These are phyloP conservation scores for Carpediemonas membranifera DNA, from an alignment of 78 protist genomes.

Conservation along the genomic window DNA sequence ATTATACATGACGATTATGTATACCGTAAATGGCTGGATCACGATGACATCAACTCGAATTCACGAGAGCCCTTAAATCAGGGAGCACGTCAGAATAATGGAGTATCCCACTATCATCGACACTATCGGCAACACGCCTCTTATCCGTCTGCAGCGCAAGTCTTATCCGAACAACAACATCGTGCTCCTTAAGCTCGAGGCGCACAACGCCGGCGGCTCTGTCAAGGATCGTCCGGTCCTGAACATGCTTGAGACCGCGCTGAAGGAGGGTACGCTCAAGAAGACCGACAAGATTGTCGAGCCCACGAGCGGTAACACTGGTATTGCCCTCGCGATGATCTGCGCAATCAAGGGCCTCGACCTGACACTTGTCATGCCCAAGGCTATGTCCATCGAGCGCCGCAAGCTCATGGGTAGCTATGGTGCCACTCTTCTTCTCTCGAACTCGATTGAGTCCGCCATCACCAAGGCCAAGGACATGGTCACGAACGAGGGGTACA, in stretches of 20 bases:
- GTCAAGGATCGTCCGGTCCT: constrained; percentile 68
- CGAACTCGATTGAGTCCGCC: constrained; percentile 35
- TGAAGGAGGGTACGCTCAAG: constrained; percentile 50
- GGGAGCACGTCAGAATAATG: too few relatives aligned
- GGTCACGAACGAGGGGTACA: too few relatives aligned
- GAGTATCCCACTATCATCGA: constrained; percentile 20
- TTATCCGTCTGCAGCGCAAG: constrained; percentile 59
- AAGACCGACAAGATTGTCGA: constrained; percentile 20
- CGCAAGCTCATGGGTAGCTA: constrained; percentile 1
- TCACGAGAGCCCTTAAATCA: too few relatives aligned
- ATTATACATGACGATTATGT: too few relatives aligned
- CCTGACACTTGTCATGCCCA: constrained; percentile 69
- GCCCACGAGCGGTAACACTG: constrained; percentile 41
- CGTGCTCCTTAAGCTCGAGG: constrained; percentile 82
- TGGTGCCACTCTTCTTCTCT: constrained; percentile 20
- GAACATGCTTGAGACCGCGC: constrained; percentile 45
- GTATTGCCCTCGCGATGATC: constrained; percentile 31
- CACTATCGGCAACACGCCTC: constrained; percentile 83
- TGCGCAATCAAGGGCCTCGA: constrained; percentile 19
- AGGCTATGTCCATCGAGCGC: constrained; percentile 40
- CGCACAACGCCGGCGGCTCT: constrained; percentile 84
- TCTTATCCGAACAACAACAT: not conserved
- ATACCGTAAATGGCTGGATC: too few relatives aligned
- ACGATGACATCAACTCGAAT: too few relatives aligned
- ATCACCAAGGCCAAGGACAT: constrained; percentile 15